A percentile compares a stretch with the other conserved stretches of the same genome.
phyloP scores from a whole-genome alignment of 2,329 filamentous ascomycete species.

The Pseudofabraea citricarpa region DNA sequence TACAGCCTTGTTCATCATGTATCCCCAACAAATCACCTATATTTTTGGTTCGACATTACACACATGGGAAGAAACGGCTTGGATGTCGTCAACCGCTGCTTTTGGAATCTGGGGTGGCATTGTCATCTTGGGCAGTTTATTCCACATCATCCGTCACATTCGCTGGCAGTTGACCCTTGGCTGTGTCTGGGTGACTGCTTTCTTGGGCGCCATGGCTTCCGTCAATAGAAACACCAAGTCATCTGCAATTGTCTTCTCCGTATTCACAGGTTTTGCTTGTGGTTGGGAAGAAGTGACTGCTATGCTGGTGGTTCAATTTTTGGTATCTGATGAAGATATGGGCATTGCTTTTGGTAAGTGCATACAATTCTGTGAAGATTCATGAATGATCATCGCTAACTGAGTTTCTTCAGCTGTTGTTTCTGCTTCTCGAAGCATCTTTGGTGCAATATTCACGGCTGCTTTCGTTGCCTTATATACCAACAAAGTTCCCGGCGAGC shows the following conservation, averaged over 20 bases:
- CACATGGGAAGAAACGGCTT: neutral
- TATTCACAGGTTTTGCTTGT: neutral
- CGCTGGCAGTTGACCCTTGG: neutral
- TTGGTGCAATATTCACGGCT: neutral
- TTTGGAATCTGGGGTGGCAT: neutral
- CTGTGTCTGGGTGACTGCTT: neutral
- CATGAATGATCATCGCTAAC: neutral
- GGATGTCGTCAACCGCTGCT: conserved; percentile 4
- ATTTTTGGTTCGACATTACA: neutral
- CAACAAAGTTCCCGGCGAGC: neutral
- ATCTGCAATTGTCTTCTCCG: neutral
- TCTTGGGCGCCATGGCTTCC: neutral
- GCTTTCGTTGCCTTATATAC: neutral
- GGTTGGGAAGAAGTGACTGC: neutral
- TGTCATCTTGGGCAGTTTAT: neutral
- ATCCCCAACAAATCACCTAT: conserved; percentile 17
- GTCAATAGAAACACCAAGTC: neutral
- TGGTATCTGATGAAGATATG: neutral
- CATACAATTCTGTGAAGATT: neutral
- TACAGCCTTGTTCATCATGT: conserved; percentile 26
- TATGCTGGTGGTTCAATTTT: neutral
- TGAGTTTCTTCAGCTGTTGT: neutral
- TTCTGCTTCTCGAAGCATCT: neutral
- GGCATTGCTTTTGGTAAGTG: neutral
- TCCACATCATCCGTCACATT: neutral